Percentiles rank a stretch among this genome's conserved stretches.
These are phyloP conservation scores for Lasiodiplodia sp. DNA, from an alignment of 2,329 filamentous ascomycete species.

Conservation along the genomic window DNA sequence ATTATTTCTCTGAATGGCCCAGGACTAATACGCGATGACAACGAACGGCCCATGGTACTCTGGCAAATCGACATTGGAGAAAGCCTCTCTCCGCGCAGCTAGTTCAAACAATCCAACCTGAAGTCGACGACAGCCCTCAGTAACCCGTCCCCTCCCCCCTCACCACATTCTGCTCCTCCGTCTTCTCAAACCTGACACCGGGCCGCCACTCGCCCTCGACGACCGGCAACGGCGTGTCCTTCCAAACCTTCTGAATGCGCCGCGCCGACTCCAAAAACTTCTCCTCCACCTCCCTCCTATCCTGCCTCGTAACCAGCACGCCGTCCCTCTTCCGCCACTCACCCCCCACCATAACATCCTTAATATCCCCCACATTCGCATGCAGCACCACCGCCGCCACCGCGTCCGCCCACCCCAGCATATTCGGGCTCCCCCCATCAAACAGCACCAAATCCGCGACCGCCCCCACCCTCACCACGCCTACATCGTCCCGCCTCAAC, in stretches of 20 bases:
- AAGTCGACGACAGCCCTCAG: neutral
- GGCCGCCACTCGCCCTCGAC: constrained; percentile 21
- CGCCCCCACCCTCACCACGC: constrained; percentile 58
- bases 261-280: constrained; percentile 35
- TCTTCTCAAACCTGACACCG: neutral
- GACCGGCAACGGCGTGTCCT: constrained; percentile 29
- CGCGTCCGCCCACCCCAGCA: constrained; percentile 64
- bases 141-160: constrained; percentile 31
- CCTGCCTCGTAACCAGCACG: constrained; percentile 39
- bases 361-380: constrained; percentile 60
- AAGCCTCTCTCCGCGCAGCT: too few relatives aligned
- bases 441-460: constrained; percentile 64
- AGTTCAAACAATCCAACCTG: too few relatives aligned
- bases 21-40: too few relatives aligned
- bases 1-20: too few relatives aligned
- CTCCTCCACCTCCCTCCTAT: constrained; percentile 33
- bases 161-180: constrained; percentile 21
- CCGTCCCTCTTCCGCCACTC: constrained; percentile 57
- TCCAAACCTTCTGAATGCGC: constrained; percentile 36
- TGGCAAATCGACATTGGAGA: too few relatives aligned
- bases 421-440: constrained; percentile 56
- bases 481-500: constrained; percentile 59
- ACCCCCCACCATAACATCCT: constrained; percentile 60
- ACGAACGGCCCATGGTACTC: too few relatives aligned
- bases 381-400: constrained; percentile 65